A percentile compares a stretch with the other conserved stretches of the same genome.
Evolutionary conservation across 768 basidiomycete genomes (phyloP).

Genomic region (Boletus tylopilopsis): DNA sequence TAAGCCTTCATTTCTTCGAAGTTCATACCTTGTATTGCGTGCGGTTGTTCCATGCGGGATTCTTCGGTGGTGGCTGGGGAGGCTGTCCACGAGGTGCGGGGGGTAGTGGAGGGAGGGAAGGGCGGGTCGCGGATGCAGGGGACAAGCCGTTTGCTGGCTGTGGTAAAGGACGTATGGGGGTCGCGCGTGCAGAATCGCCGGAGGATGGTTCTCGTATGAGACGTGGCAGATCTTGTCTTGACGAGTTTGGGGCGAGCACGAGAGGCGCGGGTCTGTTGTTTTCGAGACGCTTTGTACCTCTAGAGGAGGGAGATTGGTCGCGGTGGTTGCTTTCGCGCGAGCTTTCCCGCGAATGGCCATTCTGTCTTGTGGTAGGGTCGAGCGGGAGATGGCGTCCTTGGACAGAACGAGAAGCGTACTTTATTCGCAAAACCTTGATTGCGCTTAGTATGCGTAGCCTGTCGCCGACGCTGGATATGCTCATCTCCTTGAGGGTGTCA

Average conservation of each 20-base stretch:
- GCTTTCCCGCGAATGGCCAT: constrained; percentile 22
- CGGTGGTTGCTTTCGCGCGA: constrained; percentile 19
- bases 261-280: constrained; percentile 75
- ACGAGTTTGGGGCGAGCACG: constrained; percentile 55
- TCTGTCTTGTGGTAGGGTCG: constrained; percentile 5
- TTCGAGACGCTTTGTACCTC: constrained; percentile 48
- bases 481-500: constrained; percentile 84
- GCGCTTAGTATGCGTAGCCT: constrained; percentile 82
- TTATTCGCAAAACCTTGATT: constrained; percentile 72
- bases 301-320: constrained; percentile 27
- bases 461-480: constrained; percentile 86
- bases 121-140: constrained; percentile 28
- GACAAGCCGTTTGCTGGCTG: constrained; percentile 22
- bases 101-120: constrained; percentile 61
- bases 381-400: background rate
- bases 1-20: too few relatives aligned
- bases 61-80: constrained; percentile 45
- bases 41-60: too few relatives aligned
- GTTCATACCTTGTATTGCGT: too few relatives aligned
- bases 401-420: constrained; percentile 34
- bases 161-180: constrained; percentile 30
- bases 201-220: constrained; percentile 58
- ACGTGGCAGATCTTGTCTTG: constrained; percentile 64
- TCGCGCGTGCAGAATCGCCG: constrained; percentile 49
- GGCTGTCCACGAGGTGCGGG: constrained; percentile 69